These are phyloP conservation scores for Murraya paniculata DNA, from an alignment of 345 rosid genomes.

Conservation along the genomic window DNA sequence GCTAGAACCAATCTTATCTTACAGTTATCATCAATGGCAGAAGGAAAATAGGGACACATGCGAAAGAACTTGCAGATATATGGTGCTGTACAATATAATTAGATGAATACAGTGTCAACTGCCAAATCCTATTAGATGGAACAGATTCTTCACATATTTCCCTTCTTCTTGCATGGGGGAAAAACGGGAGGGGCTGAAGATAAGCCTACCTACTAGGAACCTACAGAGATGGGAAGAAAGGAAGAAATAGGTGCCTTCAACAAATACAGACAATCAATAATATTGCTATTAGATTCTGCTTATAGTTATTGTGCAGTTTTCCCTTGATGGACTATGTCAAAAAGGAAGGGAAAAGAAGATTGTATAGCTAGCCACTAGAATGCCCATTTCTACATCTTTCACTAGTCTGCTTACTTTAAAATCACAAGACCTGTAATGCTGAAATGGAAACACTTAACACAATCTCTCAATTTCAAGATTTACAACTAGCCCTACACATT, in stretches of 20 bases:
- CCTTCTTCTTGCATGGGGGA: background rate
- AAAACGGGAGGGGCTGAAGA: background rate
- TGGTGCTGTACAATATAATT: background rate
- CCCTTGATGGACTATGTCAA: background rate
- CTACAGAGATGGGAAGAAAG: too few relatives aligned
- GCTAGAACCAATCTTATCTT: background rate
- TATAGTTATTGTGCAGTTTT: background rate
- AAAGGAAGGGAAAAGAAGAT: background rate
- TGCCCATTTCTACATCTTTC: conserved; percentile 11
- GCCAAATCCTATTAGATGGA: background rate
- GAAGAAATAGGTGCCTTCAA: background rate
- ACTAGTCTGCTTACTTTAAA: conserved; percentile 1
- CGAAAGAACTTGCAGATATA: background rate
- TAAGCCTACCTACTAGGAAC: background rate
- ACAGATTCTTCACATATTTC: background rate
- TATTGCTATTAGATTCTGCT: background rate
- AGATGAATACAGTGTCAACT: background rate
- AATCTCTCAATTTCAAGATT: conserved; percentile 23
- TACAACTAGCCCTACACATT: conserved; percentile 39
- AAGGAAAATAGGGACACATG: background rate
- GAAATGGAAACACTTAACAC: conserved; percentile 1
- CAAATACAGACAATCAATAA: background rate
- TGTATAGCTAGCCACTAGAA: background rate
- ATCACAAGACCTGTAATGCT: conserved; percentile 13
- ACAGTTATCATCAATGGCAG: background rate